Base-by-base conservation (phyloP, 805 yeast genomes). In the Wickerhamiella slavikovae region DNA sequence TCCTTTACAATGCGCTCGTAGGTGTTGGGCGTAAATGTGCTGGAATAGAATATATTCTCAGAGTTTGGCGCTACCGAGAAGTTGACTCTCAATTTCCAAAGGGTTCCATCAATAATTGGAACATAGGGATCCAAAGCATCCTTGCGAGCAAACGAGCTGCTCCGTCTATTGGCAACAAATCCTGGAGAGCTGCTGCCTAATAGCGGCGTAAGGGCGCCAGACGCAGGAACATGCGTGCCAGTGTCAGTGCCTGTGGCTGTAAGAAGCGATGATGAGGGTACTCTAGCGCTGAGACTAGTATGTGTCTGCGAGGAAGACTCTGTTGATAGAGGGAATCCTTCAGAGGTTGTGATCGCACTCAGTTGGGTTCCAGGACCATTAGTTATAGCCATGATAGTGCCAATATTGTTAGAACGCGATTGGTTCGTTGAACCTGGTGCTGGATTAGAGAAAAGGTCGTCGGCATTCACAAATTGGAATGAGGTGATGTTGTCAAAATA, bases 401-500 rank as follows among this genome's bases (percentile, higher is more conserved):
- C n/a, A n/a, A n/a, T n/a, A n/a, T n/a, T n/a, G n/a, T n/a, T n/a
- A n/a, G n/a, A n/a, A n/a, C n/a, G n/a, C n/a, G n/a, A n/a, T n/a
- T n/a, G n/a, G n/a, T n/a, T n/a, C n/a, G n/a, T n/a, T n/a, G n/a
- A n/a, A n/a, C n/a, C n/a, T n/a, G n/a, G n/a, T n/a, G n/a, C n/a
- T n/a, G n/a, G n/a, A n/a, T n/a, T n/a, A n/a, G n/a, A n/a, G n/a
- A n/a, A n/a, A 15, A 24, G 26, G 4, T 57, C 64, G n/a, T 52
- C 54, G 12, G 54, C 55, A 22, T 59, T 63, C 5, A 60, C 53
- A 36, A 74, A 71, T 14, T 72, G 74, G 4, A 66, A 49, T 30
- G 60, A 60, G 0, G 71, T 67, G 27, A 73, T 65, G 44, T 76
- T 76, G 40, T 74, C 83, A 41, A 60, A 76, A 36, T 64, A 64